phyloP scores from a whole-genome alignment of 2,329 filamentous ascomycete species.

The Neonectria coccinea region DNA sequence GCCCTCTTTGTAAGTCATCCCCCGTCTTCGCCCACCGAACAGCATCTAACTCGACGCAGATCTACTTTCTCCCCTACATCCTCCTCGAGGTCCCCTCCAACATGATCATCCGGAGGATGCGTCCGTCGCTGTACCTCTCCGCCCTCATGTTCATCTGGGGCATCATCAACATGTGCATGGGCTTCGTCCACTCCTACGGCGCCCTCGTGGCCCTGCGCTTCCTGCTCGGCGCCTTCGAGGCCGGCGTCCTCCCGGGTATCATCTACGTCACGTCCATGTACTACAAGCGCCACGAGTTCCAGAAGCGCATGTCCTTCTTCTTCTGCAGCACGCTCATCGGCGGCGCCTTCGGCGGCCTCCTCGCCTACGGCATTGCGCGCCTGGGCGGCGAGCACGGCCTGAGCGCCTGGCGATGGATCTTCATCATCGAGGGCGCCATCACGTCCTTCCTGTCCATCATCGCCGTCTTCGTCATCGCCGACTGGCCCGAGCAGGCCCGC shows the following conservation, averaged over 20 bases:
- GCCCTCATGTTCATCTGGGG: slow-evolving; percentile 56
- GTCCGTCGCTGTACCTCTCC: slow-evolving; percentile 54
- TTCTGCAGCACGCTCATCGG: slow-evolving; percentile 57
- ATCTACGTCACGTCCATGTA: slow-evolving; percentile 62
- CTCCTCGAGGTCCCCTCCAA: slow-evolving; percentile 60
- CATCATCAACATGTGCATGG: slow-evolving; percentile 54
- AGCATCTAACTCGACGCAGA: slow-evolving; percentile 29
- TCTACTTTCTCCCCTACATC: slow-evolving; percentile 57
- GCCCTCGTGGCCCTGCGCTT: slow-evolving; percentile 52
- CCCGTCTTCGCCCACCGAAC: neutral
- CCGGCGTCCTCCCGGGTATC: slow-evolving; percentile 52
- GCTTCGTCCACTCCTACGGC: slow-evolving; percentile 50
- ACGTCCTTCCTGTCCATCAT: slow-evolving; percentile 40
- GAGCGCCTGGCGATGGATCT: slow-evolving; percentile 61
- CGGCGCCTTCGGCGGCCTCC: slow-evolving; percentile 58
- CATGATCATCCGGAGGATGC: slow-evolving; percentile 57
- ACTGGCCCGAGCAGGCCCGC: slow-evolving; percentile 48
- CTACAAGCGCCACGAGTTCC: slow-evolving; percentile 62
- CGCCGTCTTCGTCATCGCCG: slow-evolving; percentile 40
- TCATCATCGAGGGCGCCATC: slow-evolving; percentile 48
- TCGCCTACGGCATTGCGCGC: slow-evolving; percentile 61
- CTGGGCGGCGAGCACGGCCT: slow-evolving; percentile 58
- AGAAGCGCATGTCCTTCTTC: slow-evolving; percentile 58
- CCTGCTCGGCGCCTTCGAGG: slow-evolving; percentile 56
- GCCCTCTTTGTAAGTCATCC: slow-evolving; percentile 50